Conservation (phyloP, 78 protist genomes). For the Dictyostelium firmibasis region DNA sequence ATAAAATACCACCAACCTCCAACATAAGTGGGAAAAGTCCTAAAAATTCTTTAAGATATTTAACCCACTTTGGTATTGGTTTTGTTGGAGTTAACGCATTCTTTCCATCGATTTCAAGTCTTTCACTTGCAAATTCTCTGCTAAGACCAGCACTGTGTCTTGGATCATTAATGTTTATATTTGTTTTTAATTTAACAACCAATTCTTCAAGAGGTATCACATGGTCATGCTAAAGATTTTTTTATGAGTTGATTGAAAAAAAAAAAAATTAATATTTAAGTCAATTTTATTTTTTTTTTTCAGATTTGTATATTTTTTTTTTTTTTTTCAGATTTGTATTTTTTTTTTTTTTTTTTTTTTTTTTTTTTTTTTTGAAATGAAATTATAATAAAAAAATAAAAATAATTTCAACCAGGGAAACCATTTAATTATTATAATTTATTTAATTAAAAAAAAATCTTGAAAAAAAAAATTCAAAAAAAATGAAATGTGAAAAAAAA, state of each 20-base stretch:
- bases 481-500: neutral
- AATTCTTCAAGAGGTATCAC: conserved; percentile 44
- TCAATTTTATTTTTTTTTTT: too few relatives aligned
- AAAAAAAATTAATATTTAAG: neutral
- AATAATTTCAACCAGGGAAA: too few relatives aligned
- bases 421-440: too few relatives aligned
- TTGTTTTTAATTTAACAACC: conserved; percentile 1
- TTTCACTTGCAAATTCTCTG: conserved; percentile 24
- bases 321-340: too few relatives aligned
- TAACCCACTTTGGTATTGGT: conserved; percentile 59
- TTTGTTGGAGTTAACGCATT: conserved; percentile 73
- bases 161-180: conserved; percentile 35
- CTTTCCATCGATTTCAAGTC: conserved; percentile 44
- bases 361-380: too few relatives aligned
- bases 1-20: conserved; percentile 71
- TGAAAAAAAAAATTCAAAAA: too few relatives aligned
- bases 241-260: neutral
- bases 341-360: neutral
- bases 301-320: too few relatives aligned
- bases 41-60: conserved; percentile 50
- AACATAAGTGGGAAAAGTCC: conserved; percentile 65
- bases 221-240: conserved; percentile 46
- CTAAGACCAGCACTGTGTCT: conserved; percentile 50
- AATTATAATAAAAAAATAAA: too few relatives aligned
- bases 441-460: neutral